phyloP scores from a whole-genome alignment of 2,329 filamentous ascomycete genomes.

The Phaeomoniella chlamydospora region DNA sequence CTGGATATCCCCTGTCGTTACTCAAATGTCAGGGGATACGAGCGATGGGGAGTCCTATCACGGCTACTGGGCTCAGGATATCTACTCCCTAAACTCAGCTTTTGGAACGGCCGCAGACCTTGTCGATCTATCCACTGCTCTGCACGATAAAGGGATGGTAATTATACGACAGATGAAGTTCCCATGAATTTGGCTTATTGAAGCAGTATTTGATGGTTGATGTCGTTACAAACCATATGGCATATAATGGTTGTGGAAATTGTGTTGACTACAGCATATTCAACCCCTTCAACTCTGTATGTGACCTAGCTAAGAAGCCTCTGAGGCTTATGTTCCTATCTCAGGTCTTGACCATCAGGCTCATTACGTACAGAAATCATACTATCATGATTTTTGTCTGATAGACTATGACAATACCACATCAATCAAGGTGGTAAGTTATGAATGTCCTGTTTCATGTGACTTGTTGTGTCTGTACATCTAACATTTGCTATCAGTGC shows the following conservation, averaged over 20 bases:
- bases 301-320: too few species aligned
- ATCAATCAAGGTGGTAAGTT: constrained; percentile 14
- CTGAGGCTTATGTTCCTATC: not conserved
- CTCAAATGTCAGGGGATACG: constrained; percentile 19
- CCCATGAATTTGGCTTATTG: not conserved
- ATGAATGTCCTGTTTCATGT: not conserved
- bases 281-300: constrained; percentile 39
- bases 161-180: not conserved
- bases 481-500: constrained; percentile 34
- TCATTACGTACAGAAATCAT: constrained; percentile 14
- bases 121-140: constrained; percentile 36
- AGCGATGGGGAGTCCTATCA: constrained; percentile 29
- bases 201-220: constrained; percentile 45
- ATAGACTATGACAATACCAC: constrained; percentile 19
- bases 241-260: constrained; percentile 30
- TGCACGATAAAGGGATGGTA: constrained; percentile 39
- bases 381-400: constrained; percentile 47
- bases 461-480: too few species aligned
- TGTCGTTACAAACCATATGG: constrained; percentile 43
- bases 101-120: constrained; percentile 48
- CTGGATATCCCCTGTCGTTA: constrained; percentile 32
- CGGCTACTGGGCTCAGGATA: constrained; percentile 36
- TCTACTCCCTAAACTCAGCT: constrained; percentile 39
- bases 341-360: not conserved
- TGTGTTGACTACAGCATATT: constrained; percentile 39